Percentiles rank a stretch among this genome's conserved stretches.
Conservation (phyloP, 2,329 filamentous ascomycete genomes). For the Penicillium sp. region DNA sequence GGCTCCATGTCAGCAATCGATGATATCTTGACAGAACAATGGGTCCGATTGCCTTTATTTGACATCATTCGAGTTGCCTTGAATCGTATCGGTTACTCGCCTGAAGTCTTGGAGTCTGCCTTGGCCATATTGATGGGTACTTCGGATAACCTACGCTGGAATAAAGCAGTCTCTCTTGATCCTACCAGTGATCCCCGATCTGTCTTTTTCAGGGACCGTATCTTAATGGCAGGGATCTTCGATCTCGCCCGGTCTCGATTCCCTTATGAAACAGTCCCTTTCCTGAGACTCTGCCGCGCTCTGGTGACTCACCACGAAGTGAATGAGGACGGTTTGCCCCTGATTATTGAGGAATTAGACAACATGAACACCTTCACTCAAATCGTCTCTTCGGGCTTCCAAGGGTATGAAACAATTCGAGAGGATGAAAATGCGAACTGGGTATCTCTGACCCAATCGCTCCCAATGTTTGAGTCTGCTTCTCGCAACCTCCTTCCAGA, state of each 20-base stretch:
- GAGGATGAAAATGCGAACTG: constrained; percentile 83
- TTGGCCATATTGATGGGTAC: constrained; percentile 58
- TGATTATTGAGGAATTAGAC: constrained; percentile 61
- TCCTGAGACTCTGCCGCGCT: constrained; percentile 66
- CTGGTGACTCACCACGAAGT: constrained; percentile 50
- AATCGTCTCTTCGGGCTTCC: constrained; percentile 65
- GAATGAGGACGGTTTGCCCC: constrained; percentile 46
- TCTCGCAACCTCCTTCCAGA: constrained; percentile 23
- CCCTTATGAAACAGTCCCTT: constrained; percentile 78
- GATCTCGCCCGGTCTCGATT: constrained; percentile 69
- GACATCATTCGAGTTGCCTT: constrained; percentile 66
- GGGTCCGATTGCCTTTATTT: constrained; percentile 61
- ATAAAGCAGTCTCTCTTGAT: constrained; percentile 13
- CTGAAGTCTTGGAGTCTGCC: constrained; percentile 63
- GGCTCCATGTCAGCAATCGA: constrained; percentile 48
- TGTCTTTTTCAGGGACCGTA: constrained; percentile 54
- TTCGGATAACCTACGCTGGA: constrained; percentile 18
- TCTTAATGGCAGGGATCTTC: constrained; percentile 58
- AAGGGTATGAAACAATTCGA: constrained; percentile 68
- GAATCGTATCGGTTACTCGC: constrained; percentile 65
- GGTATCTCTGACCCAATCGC: constrained; percentile 59
- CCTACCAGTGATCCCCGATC: constrained; percentile 39
- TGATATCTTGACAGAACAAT: constrained; percentile 55
- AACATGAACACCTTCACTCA: constrained; percentile 72
- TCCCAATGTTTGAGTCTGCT: constrained; percentile 46